Conservation (phyloP, 1,284 basidiomycete genomes). For the Golubevia sp. region DNA sequence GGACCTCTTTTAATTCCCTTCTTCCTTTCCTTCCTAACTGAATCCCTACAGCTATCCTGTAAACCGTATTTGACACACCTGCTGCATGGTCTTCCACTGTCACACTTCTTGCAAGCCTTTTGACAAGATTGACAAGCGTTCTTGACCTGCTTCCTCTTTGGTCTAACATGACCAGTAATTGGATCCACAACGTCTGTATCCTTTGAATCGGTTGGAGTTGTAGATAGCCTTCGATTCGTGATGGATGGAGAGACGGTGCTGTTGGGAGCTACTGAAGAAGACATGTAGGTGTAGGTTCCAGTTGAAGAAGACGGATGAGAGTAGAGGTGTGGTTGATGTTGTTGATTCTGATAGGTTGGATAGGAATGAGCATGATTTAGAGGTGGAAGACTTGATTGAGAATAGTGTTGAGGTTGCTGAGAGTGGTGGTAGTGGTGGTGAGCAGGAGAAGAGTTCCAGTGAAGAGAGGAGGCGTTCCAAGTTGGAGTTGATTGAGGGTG, state of each 20-base stretch:
- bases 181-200: background rate
- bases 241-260: background rate
- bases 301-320: background rate
- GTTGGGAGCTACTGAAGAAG: background rate
- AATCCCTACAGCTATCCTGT: constrained; percentile 77
- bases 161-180: constrained; percentile 10
- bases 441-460: too few species aligned
- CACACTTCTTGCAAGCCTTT: constrained; percentile 87
- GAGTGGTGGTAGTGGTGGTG: too few species aligned
- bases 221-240: background rate
- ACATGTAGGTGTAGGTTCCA: background rate
- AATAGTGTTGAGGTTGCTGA: too few species aligned
- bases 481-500: too few species aligned
- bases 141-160: constrained; percentile 84
- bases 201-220: background rate
- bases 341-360: background rate
- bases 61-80: constrained; percentile 84
- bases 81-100: constrained; percentile 81
- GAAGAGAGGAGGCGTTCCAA: too few species aligned
- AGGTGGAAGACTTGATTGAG: background rate
- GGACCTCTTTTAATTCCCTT: constrained; percentile 84
- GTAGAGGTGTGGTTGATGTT: background rate
- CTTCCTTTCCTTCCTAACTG: constrained; percentile 79
- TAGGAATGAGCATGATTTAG: background rate
- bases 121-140: constrained; percentile 87